A percentile compares a stretch with the other conserved stretches of the same genome.
Conservation (phyloP, 2,329 filamentous ascomycete genomes). For the Cadophora sp. region DNA sequence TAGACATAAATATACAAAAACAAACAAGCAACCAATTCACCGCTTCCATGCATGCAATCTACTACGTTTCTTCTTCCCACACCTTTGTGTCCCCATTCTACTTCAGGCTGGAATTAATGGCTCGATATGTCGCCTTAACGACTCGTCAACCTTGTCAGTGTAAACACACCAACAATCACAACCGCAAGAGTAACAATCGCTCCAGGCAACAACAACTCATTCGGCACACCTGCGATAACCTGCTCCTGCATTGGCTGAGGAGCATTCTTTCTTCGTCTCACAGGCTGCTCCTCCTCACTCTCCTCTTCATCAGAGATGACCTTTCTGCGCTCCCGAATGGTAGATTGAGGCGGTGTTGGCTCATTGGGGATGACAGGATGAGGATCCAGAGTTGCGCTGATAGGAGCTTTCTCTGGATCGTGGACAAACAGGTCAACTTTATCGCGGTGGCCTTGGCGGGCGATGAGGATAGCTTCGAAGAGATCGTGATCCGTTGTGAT, state of each 20-base stretch:
- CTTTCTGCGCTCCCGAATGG: constrained; percentile 58
- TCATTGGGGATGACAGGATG: constrained; percentile 59
- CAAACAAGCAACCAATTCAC: not conserved
- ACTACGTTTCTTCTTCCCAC: not conserved
- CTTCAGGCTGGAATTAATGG: not conserved
- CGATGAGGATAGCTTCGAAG: constrained; percentile 85
- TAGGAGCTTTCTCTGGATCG: constrained; percentile 86
- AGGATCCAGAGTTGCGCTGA: constrained; percentile 68
- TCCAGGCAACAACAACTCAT: constrained; percentile 90
- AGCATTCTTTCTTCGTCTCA: constrained; percentile 45
- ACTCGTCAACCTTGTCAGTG: constrained; percentile 72
- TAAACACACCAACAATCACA: constrained; percentile 92
- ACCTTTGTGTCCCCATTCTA: too few species aligned
- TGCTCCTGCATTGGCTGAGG: constrained; percentile 58
- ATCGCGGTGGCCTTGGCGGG: constrained; percentile 77
- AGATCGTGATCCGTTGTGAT: constrained; percentile 96
- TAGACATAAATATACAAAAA: constrained; percentile 21
- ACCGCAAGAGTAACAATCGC: constrained; percentile 95
- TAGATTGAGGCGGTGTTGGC: constrained; percentile 56
- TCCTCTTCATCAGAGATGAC: constrained; percentile 58
- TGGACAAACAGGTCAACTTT: constrained; percentile 99
- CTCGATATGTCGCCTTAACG: constrained; percentile 43
- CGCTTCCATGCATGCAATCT: constrained; percentile 21
- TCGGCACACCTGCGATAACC: constrained; percentile 88
- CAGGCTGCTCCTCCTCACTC: constrained; percentile 55